Conservation (phyloP, 495 filamentous ascomycete genomes). For the Podospora fimiseda region DNA sequence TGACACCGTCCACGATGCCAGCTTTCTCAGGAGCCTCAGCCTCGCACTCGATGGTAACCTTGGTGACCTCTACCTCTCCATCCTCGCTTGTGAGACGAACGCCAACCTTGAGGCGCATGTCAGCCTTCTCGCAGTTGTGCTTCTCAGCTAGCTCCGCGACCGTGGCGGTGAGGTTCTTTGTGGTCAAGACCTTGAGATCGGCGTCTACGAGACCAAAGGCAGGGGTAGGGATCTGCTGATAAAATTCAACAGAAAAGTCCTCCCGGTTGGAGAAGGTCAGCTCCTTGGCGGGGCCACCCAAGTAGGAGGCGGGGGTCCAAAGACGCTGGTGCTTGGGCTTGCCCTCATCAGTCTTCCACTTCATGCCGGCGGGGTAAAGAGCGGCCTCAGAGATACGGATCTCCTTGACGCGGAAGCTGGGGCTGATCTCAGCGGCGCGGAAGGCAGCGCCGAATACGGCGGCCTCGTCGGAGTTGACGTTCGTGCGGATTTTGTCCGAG, state of each 20-base stretch:
- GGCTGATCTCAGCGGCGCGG: conserved; percentile 83
- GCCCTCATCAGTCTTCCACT: conserved; percentile 65
- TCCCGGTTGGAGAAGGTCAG: conserved; percentile 79
- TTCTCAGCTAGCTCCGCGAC: conserved; percentile 67
- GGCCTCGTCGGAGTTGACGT: conserved; percentile 95
- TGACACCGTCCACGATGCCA: conserved; percentile 82
- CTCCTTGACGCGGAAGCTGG: conserved; percentile 95
- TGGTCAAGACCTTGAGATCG: conserved; percentile 51
- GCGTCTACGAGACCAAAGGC: conserved; percentile 35
- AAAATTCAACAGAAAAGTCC: conserved; percentile 77
- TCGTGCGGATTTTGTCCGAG: conserved; percentile 75
- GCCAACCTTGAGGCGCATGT: conserved; percentile 73
- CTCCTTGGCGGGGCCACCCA: conserved; percentile 72
- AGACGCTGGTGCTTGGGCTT: conserved; percentile 55
- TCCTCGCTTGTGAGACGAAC: conserved; percentile 64
- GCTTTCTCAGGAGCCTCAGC: conserved; percentile 63
- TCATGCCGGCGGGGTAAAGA: conserved; percentile 63
- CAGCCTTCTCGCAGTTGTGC: conserved; percentile 66
- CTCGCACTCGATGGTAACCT: conserved; percentile 78
- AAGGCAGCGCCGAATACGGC: conserved; percentile 97
- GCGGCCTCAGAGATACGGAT: conserved; percentile 73
- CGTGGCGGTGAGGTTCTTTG: conserved; percentile 77
- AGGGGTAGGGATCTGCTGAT: conserved; percentile 56
- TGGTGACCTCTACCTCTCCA: conserved; percentile 76
- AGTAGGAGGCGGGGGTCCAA: conserved; percentile 69